Evolutionary conservation across 305 asterid species (phyloP).

Genomic region (Solanum hybrid): DNA sequence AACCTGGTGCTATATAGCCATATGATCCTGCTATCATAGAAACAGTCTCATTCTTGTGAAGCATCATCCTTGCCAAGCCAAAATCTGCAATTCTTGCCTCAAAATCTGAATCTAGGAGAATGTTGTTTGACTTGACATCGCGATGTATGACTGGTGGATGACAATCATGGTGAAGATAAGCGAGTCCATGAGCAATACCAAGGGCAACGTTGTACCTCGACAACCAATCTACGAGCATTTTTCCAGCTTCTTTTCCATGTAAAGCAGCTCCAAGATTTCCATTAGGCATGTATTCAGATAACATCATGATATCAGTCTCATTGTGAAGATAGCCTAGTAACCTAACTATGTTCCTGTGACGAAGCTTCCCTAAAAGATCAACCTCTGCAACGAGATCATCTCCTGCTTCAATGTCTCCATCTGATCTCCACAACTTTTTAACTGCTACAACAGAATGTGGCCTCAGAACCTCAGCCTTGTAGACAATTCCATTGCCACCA

Average conservation of each 20-base stretch:
- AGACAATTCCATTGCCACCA: conserved; percentile 68
- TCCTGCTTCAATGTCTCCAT: conserved; percentile 43
- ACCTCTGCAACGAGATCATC: conserved; percentile 53
- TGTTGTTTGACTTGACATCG: conserved; percentile 69
- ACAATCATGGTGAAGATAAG: conserved; percentile 82
- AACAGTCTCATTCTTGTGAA: conserved; percentile 50
- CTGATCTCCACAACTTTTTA: conserved; percentile 60
- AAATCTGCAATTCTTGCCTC: conserved; percentile 79
- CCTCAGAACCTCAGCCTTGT: conserved; percentile 50
- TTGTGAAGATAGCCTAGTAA: conserved; percentile 65
- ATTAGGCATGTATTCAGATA: conserved; percentile 69
- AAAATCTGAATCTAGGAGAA: conserved; percentile 45
- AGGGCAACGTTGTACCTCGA: conserved; percentile 65
- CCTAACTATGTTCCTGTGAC: conserved; percentile 70
- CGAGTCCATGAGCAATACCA: conserved; percentile 77
- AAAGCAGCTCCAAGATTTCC: conserved; percentile 66
- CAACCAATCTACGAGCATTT: conserved; percentile 63
- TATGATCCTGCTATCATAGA: conserved; percentile 90
- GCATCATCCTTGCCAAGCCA: conserved; percentile 70
- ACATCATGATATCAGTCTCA: conserved; percentile 54
- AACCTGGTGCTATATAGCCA: conserved; percentile 96
- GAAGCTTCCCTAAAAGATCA: conserved; percentile 49
- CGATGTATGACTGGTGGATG: conserved; percentile 69
- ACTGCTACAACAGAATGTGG: conserved; percentile 48
- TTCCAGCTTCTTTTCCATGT: conserved; percentile 45